phyloP scores from a whole-genome alignment of 345 rosid genomes.

The Lumnitzera racemosa region DNA sequence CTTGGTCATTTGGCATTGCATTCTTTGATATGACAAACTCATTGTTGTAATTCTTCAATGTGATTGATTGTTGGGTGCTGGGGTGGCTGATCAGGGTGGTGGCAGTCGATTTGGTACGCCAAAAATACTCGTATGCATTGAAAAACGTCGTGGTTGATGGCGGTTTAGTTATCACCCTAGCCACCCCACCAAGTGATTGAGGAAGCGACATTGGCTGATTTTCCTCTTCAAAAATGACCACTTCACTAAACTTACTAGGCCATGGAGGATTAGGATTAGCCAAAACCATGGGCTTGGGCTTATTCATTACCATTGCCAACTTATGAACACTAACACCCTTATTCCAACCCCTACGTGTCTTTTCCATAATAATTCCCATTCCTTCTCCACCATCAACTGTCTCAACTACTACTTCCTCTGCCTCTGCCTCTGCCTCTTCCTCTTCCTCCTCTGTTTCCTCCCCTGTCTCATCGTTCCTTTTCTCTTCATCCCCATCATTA shows the following conservation, averaged over 20 bases:
- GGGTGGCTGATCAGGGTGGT: neutral
- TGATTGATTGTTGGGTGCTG: conserved; percentile 8
- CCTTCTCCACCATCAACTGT: conserved; percentile 9
- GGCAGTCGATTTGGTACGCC: conserved; percentile 39
- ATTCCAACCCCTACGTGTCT: conserved; percentile 1
- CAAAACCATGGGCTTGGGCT: conserved; percentile 43
- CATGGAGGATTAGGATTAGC: conserved; percentile 39
- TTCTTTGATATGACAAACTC: conserved; percentile 14
- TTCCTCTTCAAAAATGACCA: conserved; percentile 19
- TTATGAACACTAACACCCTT: conserved; percentile 39
- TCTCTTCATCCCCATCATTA: conserved; percentile 13
- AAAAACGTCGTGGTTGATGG: conserved; percentile 28
- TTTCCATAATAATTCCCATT: too few relatives aligned
- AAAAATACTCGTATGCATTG: conserved; percentile 62
- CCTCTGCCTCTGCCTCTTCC: conserved; percentile 7
- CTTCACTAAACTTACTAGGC: conserved; percentile 28
- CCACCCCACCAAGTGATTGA: conserved; percentile 42
- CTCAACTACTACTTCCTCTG: conserved; percentile 10
- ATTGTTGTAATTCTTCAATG: conserved; percentile 10
- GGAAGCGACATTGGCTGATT: conserved; percentile 29
- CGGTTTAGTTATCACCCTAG: conserved; percentile 28
- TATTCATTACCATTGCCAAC: conserved; percentile 43
- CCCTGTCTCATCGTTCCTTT: conserved; percentile 10
- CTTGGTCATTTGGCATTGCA: conserved; percentile 13
- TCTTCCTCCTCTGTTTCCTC: conserved; percentile 11